These are phyloP conservation scores for Strobilomyces confusus DNA, from an alignment of 768 basidiomycete species.

Conservation along the genomic window DNA sequence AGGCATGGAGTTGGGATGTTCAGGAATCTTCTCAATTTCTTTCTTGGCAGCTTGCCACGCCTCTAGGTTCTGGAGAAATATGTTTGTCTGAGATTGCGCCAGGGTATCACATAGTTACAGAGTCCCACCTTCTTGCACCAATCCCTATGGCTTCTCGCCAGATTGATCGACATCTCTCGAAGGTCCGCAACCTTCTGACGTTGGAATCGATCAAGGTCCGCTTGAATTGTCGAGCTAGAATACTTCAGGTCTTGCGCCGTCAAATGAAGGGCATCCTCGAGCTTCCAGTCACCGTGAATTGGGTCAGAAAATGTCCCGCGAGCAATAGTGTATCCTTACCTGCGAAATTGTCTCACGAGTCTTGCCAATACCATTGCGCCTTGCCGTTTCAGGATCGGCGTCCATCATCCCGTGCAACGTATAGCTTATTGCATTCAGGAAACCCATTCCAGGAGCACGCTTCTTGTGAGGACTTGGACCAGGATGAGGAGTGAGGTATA, in stretches of 20 bases:
- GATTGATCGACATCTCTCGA: conserved; percentile 87
- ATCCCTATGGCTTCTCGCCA: conserved; percentile 88
- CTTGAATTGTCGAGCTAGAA: conserved; percentile 93
- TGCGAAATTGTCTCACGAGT: conserved; percentile 94
- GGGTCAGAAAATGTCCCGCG: conserved; percentile 15
- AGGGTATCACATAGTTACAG: conserved; percentile 1
- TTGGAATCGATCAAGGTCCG: conserved; percentile 96
- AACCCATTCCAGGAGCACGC: conserved; percentile 74
- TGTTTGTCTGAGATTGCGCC: conserved; percentile 12
- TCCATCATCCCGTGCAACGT: conserved; percentile 99
- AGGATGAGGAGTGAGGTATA: conserved; percentile 72
- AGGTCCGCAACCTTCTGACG: conserved; percentile 97
- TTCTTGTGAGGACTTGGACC: conserved; percentile 65
- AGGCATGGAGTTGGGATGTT: conserved; percentile 77
- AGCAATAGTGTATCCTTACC: conserved; percentile 41
- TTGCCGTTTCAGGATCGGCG: conserved; percentile 93
- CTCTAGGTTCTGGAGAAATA: conserved; percentile 73
- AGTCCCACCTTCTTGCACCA: conserved; percentile 88
- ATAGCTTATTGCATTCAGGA: conserved; percentile 89
- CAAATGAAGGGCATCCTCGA: conserved; percentile 92
- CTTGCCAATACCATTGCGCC: conserved; percentile 90
- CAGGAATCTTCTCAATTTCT: conserved; percentile 86
- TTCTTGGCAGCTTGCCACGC: conserved; percentile 96
- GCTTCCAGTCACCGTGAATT: conserved; percentile 42
- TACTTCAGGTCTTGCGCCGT: conserved; percentile 94